These are phyloP conservation scores for Cercospora janseana DNA, from an alignment of 2,329 filamentous ascomycete genomes.

Conservation along the genomic window DNA sequence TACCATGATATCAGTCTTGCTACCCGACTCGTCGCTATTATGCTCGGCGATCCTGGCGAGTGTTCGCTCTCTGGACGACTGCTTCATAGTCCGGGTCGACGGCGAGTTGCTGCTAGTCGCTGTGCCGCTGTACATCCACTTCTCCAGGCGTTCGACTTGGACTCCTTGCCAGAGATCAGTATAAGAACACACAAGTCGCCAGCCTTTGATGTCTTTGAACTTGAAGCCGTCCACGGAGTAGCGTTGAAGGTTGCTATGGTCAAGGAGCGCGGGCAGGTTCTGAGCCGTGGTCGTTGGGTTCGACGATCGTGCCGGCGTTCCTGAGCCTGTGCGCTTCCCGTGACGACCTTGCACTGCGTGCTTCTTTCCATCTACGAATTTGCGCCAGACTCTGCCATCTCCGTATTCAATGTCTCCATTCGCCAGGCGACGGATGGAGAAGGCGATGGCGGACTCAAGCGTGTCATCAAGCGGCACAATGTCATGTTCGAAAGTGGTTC, in stretches of 20 bases:
- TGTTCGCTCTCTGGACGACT: no score
- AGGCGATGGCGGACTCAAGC: neutral
- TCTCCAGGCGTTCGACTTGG: no score
- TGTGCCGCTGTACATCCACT: no score
- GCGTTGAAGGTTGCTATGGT: neutral
- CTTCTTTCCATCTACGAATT: neutral
- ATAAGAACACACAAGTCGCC: neutral
- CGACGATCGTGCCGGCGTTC: no score
- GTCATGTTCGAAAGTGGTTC: neutral
- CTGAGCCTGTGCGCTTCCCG: no score
- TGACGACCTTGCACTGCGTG: neutral
- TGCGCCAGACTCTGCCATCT: neutral
- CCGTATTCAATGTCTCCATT: conserved; percentile 1
- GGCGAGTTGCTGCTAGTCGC: no score
- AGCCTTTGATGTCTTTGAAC: conserved; percentile 1
- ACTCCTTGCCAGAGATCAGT: neutral
- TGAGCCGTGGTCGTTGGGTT: neutral
- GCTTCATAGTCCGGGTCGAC: no score
- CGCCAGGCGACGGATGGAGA: neutral
- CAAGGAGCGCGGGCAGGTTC: neutral
- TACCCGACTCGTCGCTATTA: no score
- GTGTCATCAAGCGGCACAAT: neutral
- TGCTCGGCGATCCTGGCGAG: no score
- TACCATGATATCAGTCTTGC: no score
- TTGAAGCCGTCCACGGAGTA: neutral